Base-by-base conservation (phyloP, 345 rosid genomes). In the Euphorbia lathyris region DNA sequence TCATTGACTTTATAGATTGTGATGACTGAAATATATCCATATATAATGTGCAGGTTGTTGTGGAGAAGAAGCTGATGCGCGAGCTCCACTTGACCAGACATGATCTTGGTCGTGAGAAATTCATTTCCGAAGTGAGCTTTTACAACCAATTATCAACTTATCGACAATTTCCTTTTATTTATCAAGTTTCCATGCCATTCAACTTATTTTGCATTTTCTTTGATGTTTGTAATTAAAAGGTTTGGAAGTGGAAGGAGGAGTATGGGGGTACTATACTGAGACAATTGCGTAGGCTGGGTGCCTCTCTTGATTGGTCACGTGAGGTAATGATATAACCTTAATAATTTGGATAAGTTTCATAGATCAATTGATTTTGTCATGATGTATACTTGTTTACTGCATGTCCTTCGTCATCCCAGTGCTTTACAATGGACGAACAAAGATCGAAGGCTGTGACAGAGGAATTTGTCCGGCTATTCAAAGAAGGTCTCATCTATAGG, bases 241-340 rank as follows among this genome's bases (percentile, higher is more conserved):
- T 87, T 66, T 95, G 99, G 99, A 88, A 88, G 64, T 95, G 99
- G 99, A 90, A 87, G 80, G 75, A 86, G 26, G 72, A 87, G 64
- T 81, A 84, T 76, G 99, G 99, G 59, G 86, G 92, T 53, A 85
- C 92, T 51, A 95, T 95, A 75, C 65, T 90, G 68, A 34, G 52
- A 69, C 99, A 95, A 63, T 80, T 56, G 72, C 86, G 99, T 0
- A 77, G 96, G 25, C 77, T 95, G 73, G 99, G 98, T 80, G 86
- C 98, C 43, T 92, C 99, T 27, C 96, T 92, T 76, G 99, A 95
- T 76, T 95, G 99, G 99, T 87, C 99, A 30, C 98, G 92, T 73
- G 98, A 95, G 97, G 99, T 95, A 77, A 82, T 60, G 30, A 30
- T 70, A 42, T 42, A 19, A 55, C 23, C 34, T 5, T 22, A 11